Base-by-base conservation (phyloP, 176 grass and related monocot species). In the Rhynchospora pubera region DNA sequence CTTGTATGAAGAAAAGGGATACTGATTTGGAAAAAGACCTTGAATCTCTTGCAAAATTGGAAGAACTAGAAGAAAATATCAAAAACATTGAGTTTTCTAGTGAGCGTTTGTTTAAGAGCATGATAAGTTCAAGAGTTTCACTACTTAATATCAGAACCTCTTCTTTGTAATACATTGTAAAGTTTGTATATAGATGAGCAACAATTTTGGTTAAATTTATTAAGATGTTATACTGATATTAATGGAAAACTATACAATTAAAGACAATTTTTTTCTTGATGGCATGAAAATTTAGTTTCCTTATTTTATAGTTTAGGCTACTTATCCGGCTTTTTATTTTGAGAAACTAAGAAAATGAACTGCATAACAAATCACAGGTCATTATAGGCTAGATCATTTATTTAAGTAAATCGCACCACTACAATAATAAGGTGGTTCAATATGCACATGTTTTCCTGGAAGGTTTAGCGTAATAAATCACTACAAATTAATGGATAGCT, bases 21-120 rank as follows among this genome's bases (percentile, higher is more conserved):
- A 18, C 18, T 62, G 57, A 77, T 26, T 82, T 65, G 43, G 65
- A 83, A 10, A 85, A 91, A 76, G 91, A 88, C 63, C 74, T 89
- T 51, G 84, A 93, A 71, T 85, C 85, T 53, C 88, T 72, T 86
- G 69, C 47, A 30, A 75, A 51, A 52, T 75, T 75, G 12, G 74
- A 78, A 78, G 22, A 78, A 39, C 32, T 57, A 28, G 74, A 78
- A 57, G 23, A 6, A 10, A 16, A 50, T 32, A 34, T 78, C 2
- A 12, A 28, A 78, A 57, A 57, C 57, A 19, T 57, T 8, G 74
- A 78, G 48, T 15, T 11, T 28, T 56, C 5, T 57, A 78, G 74
- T 55, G 46, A 78, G 26, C 74, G 50, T 0, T 48, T 78, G 50
- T 56, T 57, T 78, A 58, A 51, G 53, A 78, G 24, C 8, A 11